Conservation (phyloP, 768 basidiomycete genomes). For the Auricularia sp. region DNA sequence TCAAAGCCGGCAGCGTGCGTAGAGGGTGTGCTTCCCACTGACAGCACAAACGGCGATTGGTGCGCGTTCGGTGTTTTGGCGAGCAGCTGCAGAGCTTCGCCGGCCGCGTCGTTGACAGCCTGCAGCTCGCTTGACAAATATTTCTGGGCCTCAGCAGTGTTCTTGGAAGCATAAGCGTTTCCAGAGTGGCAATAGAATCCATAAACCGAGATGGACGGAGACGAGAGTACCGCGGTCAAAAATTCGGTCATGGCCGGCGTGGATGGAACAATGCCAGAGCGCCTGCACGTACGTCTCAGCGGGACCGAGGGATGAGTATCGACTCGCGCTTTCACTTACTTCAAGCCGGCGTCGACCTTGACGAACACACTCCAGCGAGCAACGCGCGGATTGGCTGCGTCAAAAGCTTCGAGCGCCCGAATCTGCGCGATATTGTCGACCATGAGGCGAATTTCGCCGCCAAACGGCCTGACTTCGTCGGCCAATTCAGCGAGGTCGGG, state of each 20-base stretch:
- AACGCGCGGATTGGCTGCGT: slow-evolving; percentile 28
- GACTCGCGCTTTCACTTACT: slow-evolving; percentile 35
- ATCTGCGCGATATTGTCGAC: slow-evolving; percentile 73
- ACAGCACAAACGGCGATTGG: slow-evolving; percentile 52
- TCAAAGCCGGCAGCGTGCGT: slow-evolving; percentile 61
- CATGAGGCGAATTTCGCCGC: slow-evolving; percentile 56
- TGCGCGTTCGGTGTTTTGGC: slow-evolving; percentile 27
- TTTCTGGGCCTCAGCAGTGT: slow-evolving; percentile 49
- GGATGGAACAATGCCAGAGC: slow-evolving; percentile 54
- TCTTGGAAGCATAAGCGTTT: slow-evolving; percentile 67
- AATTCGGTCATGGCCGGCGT: slow-evolving; percentile 48
- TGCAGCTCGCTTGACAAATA: slow-evolving; percentile 63
- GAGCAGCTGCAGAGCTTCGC: slow-evolving; percentile 40
- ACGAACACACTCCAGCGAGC: slow-evolving; percentile 68
- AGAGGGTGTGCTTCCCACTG: slow-evolving; percentile 81
- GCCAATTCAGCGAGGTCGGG: slow-evolving; percentile 55
- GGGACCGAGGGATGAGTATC: background rate
- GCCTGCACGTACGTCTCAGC: slow-evolving; percentile 31
- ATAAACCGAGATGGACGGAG: slow-evolving; percentile 51
- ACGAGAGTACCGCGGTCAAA: slow-evolving; percentile 41
- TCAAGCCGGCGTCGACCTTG: slow-evolving; percentile 69
- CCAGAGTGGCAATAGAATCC: slow-evolving; percentile 82
- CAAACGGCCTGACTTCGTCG: slow-evolving; percentile 42
- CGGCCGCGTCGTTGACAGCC: slow-evolving; percentile 58
- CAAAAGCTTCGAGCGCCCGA: slow-evolving; percentile 50